Base-by-base conservation (phyloP, 306 rosid genomes). In the Acacia confusa region DNA sequence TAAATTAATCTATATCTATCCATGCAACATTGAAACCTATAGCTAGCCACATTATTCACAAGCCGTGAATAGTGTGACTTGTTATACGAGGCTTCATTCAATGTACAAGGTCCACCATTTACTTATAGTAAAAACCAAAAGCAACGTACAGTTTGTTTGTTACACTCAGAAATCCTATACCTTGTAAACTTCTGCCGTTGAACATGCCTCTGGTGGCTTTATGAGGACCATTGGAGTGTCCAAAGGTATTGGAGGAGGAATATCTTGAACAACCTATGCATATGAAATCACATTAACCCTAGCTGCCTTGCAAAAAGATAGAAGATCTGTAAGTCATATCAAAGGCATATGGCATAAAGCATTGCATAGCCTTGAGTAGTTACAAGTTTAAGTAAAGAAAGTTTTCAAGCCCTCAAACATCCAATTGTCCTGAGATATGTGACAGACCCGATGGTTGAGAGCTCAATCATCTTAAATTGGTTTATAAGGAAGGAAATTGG, bases 151-250 rank as follows among this genome's bases (percentile, higher is more conserved):
- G 43, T 75, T 36, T 40, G 4, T 41, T 71, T 63, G 28, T 43
- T 44, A 27, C 63, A 28, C 52, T 47, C 10, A 78, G 72, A 84
- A 76, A 72, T 73, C 70, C 73, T 52, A 70, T 91, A 95, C 99
- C 98, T 93, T 93, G 84, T 95, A 95, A 75, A 95, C 99, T 88
- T 92, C 98, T 28, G 96, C 97, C 1, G 99, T 95, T 15, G 97
- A 85, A 86, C 99, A 95, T 71, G 98, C 99, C 78, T 93, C 83
- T 70, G 72, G 94, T 41, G 99, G 99, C 75, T 95, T 95, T 82
- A 95, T 93, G 84, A 95, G 99, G 86, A 92, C 94, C 97, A 95
- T 89, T 50, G 99, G 99, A 81, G 89, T 70, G 83, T 93, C 91
- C 83, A 86, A 83, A 69, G 93, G 82, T 82, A 90, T 74, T 12